Conservation (phyloP, 2,329 filamentous ascomycete species). For the Drechslerella stenobrocha region DNA sequence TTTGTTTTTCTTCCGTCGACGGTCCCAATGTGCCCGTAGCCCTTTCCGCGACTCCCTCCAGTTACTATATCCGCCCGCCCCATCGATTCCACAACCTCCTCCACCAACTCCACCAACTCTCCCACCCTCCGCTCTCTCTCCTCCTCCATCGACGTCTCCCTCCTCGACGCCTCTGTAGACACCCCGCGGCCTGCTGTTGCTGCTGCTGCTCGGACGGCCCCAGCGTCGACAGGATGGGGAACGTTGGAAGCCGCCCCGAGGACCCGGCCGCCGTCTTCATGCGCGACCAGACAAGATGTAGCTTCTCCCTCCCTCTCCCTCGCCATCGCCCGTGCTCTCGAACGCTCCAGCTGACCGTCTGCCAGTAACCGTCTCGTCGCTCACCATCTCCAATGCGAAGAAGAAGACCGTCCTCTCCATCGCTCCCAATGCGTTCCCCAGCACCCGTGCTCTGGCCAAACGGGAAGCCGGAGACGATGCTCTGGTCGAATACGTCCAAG, state of each 20-base stretch:
- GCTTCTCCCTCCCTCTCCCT: conserved; percentile 56
- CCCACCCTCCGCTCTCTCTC: too few relatives aligned
- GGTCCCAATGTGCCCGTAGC: too few relatives aligned
- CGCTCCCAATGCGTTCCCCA: conserved; percentile 83
- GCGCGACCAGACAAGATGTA: conserved; percentile 89
- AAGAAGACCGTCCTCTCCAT: conserved; percentile 76
- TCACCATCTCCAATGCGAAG: conserved; percentile 77
- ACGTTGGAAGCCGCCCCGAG: conserved; percentile 83
- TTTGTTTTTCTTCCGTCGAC: too few relatives aligned
- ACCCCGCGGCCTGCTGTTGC: too few relatives aligned
- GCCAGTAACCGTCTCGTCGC: conserved; percentile 81
- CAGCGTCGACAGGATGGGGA: conserved; percentile 69
- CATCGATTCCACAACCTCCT: too few relatives aligned
- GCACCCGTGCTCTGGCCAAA: conserved; percentile 72
- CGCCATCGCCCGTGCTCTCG: conserved; percentile 42
- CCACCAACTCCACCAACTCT: too few relatives aligned
- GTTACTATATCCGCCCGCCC: too few relatives aligned
- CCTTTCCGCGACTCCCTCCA: too few relatives aligned
- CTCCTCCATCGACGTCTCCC: not conserved
- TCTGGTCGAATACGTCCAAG: conserved; percentile 89
- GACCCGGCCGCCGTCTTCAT: conserved; percentile 79
- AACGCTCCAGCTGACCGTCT: conserved; percentile 49
- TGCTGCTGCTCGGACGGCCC: not conserved
- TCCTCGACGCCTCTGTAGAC: not conserved
- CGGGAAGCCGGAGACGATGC: conserved; percentile 72